These are phyloP conservation scores for Colletotrichum tropicicola DNA, from an alignment of 2,329 filamentous ascomycete genomes.

Conservation along the genomic window DNA sequence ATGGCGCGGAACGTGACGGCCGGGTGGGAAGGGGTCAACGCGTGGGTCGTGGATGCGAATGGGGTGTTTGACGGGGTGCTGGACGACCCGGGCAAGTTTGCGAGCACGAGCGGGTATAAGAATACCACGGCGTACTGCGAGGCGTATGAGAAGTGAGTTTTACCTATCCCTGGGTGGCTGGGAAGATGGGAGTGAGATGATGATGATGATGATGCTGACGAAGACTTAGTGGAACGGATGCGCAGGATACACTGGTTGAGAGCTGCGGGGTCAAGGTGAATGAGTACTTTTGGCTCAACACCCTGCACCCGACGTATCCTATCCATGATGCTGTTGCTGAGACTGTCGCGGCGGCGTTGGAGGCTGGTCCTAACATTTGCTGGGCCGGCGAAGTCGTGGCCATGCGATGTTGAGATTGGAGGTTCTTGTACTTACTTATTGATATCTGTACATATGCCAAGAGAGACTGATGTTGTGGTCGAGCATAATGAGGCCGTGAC, in stretches of 20 bases:
- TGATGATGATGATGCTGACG: neutral
- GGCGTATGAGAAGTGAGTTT: slow-evolving; percentile 61
- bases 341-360: slow-evolving; percentile 50
- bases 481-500: too few species aligned
- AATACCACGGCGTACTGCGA: slow-evolving; percentile 65
- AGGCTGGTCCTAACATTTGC: slow-evolving; percentile 49
- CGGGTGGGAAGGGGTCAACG: slow-evolving; percentile 49
- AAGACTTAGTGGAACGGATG: slow-evolving; percentile 52
- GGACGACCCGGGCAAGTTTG: slow-evolving; percentile 57
- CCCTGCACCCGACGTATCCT: slow-evolving; percentile 69
- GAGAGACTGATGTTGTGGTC: too few species aligned
- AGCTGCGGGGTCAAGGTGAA: slow-evolving; percentile 65
- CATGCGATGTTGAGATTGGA: neutral
- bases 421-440: neutral
- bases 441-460: neutral
- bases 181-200: neutral
- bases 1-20: slow-evolving; percentile 53
- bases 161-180: neutral
- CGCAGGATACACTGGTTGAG: slow-evolving; percentile 47
- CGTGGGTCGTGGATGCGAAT: slow-evolving; percentile 63
- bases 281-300: slow-evolving; percentile 73
- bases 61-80: slow-evolving; percentile 60
- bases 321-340: slow-evolving; percentile 68
- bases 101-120: slow-evolving; percentile 59
- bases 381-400: neutral